phyloP scores from a whole-genome alignment of 2,329 filamentous ascomycete genomes.

The Tolypocladium guangdongense region DNA sequence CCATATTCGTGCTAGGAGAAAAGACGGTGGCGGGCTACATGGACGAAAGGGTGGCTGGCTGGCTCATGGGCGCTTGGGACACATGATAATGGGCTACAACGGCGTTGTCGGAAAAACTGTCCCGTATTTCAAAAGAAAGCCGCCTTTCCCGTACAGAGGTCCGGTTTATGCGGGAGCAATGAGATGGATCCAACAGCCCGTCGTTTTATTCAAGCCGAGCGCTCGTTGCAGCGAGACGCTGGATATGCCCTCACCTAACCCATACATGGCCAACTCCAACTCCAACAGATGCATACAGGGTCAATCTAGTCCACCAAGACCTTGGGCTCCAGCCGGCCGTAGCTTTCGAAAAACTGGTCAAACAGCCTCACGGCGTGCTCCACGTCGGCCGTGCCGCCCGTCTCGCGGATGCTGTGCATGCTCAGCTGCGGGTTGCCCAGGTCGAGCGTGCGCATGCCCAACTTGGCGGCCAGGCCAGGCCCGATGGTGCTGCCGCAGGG shows the following conservation, averaged over 20 bases:
- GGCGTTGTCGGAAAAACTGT: background rate
- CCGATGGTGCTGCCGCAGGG: conserved; percentile 94
- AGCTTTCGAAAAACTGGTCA: conserved; percentile 75
- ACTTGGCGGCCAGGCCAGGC: conserved; percentile 81
- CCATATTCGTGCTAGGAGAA: background rate
- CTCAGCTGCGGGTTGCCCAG: conserved; percentile 87
- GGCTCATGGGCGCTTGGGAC: background rate
- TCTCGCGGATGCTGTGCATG: conserved; percentile 97
- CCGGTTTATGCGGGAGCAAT: background rate
- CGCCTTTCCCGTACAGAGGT: background rate
- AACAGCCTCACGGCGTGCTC: conserved; percentile 80
- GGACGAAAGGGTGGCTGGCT: background rate
- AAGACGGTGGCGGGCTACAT: background rate
- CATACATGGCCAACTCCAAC: too few relatives aligned
- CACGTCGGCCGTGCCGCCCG: conserved; percentile 77
- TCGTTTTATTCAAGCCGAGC: background rate
- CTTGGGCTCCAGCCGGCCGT: conserved; percentile 69
- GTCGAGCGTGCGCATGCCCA: conserved; percentile 84
- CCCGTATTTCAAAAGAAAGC: background rate
- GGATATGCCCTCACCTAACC: too few relatives aligned
- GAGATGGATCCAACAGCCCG: background rate
- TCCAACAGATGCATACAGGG: background rate
- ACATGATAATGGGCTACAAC: background rate
- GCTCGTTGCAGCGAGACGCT: background rate
- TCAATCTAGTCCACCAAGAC: conserved; percentile 63